Percentiles rank a stretch among this genome's conserved stretches.
phyloP scores from a whole-genome alignment of 805 yeast species.

The Candida patagonica region DNA sequence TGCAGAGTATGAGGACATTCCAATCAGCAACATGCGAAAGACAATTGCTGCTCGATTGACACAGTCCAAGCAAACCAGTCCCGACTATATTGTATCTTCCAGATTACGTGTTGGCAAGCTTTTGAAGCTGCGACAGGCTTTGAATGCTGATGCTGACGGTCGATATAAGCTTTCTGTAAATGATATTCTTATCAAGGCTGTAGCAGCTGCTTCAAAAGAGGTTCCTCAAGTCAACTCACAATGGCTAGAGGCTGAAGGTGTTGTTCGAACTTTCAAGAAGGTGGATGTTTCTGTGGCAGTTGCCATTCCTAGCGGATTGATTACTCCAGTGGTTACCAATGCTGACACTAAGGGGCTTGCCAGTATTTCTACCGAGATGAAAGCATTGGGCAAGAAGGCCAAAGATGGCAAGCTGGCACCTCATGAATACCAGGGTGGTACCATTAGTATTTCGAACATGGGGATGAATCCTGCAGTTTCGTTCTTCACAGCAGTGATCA shows the following conservation, averaged over 20 bases:
- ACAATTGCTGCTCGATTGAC: constrained; percentile 84
- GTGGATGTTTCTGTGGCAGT: constrained; percentile 98
- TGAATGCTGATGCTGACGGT: constrained; percentile 78
- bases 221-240: constrained; percentile 93
- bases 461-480: constrained; percentile 97
- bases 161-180: constrained; percentile 86
- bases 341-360: constrained; percentile 84
- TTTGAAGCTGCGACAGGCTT: constrained; percentile 81
- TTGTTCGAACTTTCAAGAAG: constrained; percentile 81
- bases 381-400: constrained; percentile 94
- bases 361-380: constrained; percentile 70
- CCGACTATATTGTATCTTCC: constrained; percentile 88
- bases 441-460: constrained; percentile 95
- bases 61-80: constrained; percentile 77
- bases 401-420: constrained; percentile 88
- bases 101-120: constrained; percentile 80
- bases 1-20: constrained; percentile 67
- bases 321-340: constrained; percentile 89
- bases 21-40: constrained; percentile 86
- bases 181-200: constrained; percentile 89
- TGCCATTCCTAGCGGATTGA: constrained; percentile 93
- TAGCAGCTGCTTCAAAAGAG: constrained; percentile 79
- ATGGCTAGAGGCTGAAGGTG: constrained; percentile 83
- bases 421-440: constrained; percentile 98
- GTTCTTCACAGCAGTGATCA: constrained; percentile 90